Evolutionary conservation across 2,329 filamentous ascomycete genomes (phyloP).

Genomic region (Phaeosphaeria sp.): DNA sequence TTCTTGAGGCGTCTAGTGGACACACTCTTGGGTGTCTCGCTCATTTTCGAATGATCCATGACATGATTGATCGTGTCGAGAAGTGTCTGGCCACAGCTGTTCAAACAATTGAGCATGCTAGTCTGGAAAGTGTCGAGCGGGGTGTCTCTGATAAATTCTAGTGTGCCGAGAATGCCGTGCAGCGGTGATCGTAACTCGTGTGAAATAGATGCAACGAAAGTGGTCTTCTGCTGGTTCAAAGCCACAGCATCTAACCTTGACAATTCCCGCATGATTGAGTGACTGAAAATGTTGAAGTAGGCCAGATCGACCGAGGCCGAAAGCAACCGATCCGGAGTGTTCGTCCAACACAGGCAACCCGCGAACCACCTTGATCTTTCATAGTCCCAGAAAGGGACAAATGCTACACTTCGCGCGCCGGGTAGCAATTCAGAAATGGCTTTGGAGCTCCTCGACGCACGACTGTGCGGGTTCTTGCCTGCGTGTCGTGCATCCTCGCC

Average conservation of each 20-base stretch:
- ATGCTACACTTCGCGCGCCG: slow-evolving; percentile 43
- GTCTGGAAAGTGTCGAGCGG: slow-evolving; percentile 50
- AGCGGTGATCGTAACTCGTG: slow-evolving; percentile 60
- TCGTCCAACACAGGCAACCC: slow-evolving; percentile 46
- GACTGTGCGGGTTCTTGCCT: background rate
- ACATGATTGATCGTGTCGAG: slow-evolving; percentile 53
- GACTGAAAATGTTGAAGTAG: slow-evolving; percentile 48
- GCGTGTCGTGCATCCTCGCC: background rate
- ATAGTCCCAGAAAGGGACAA: slow-evolving; percentile 51
- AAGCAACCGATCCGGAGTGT: slow-evolving; percentile 35
- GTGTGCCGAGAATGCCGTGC: slow-evolving; percentile 49
- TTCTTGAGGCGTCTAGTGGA: slow-evolving; percentile 45
- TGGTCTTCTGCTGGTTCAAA: slow-evolving; percentile 53
- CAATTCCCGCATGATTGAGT: slow-evolving; percentile 64
- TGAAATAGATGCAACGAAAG: slow-evolving; percentile 60
- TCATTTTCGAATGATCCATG: slow-evolving; percentile 41
- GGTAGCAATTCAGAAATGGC: background rate
- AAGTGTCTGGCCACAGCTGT: slow-evolving; percentile 56
- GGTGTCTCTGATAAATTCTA: slow-evolving; percentile 58
- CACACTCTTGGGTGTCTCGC: slow-evolving; percentile 39
- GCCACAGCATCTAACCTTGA: slow-evolving; percentile 59
- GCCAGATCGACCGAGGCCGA: slow-evolving; percentile 37
- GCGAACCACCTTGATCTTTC: slow-evolving; percentile 47
- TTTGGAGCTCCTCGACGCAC: background rate
- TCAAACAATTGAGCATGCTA: slow-evolving; percentile 54